phyloP scores from a whole-genome alignment of 1,139 yeast species.

The Hyphopichia khmerensis region DNA sequence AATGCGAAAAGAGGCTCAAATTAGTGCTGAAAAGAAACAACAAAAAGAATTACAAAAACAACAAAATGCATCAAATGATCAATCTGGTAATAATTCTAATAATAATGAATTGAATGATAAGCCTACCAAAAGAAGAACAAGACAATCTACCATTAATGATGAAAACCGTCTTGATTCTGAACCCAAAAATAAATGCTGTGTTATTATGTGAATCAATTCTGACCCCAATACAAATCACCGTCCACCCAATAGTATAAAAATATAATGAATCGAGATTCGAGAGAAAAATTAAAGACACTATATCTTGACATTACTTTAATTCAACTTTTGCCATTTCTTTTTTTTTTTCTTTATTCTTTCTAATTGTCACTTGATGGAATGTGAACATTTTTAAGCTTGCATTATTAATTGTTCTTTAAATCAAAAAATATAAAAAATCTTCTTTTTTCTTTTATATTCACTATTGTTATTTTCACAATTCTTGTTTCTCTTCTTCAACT shows the following conservation, averaged over 20 bases:
- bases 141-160: conserved; percentile 11
- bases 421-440: no score
- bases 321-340: no score
- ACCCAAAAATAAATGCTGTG: conserved; percentile 18
- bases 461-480: not conserved
- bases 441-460: no score
- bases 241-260: no score
- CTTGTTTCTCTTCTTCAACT: not conserved
- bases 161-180: conserved; percentile 6
- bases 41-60: conserved; percentile 42
- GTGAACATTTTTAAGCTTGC: no score
- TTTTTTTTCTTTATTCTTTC: no score
- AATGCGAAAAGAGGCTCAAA: conserved; percentile 67
- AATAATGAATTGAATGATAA: not conserved
- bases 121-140: conserved; percentile 9
- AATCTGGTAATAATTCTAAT: conserved; percentile 3
- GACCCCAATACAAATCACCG: no score
- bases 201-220: conserved; percentile 13
- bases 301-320: no score
- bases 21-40: conserved; percentile 47
- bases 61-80: conserved; percentile 6
- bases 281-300: no score
- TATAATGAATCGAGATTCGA: no score
- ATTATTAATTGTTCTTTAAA: no score
- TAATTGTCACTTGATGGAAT: no score